Percentiles rank a stretch among this genome's conserved stretches.
phyloP scores from a whole-genome alignment of 2,329 filamentous ascomycete genomes.

The Alternaria burnsii region DNA sequence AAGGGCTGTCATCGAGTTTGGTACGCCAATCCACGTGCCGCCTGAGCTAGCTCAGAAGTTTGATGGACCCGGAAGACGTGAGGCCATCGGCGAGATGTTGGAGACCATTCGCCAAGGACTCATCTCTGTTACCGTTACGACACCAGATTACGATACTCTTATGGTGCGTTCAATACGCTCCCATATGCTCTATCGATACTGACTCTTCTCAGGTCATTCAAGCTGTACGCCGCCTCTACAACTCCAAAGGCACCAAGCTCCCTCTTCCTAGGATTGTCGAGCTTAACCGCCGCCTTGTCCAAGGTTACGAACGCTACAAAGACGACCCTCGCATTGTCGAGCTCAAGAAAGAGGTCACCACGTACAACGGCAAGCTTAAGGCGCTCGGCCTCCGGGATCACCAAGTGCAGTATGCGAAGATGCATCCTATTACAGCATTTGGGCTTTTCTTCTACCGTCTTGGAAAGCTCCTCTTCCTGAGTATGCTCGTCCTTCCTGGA shows the following conservation, averaged over 20 bases:
- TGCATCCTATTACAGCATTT: slow-evolving; percentile 79
- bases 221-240: slow-evolving; percentile 91
- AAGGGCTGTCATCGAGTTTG: slow-evolving; percentile 94
- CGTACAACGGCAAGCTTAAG: slow-evolving; percentile 87
- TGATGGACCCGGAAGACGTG: slow-evolving; percentile 73
- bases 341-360: slow-evolving; percentile 76
- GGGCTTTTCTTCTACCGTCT: slow-evolving; percentile 81
- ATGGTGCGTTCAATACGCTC: slow-evolving; percentile 65
- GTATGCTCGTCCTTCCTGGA: slow-evolving; percentile 84
- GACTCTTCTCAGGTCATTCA: slow-evolving; percentile 74
- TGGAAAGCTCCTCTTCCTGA: slow-evolving; percentile 77
- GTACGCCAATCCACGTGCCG: slow-evolving; percentile 85
- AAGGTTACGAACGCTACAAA: slow-evolving; percentile 92
- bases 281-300: slow-evolving; percentile 87
- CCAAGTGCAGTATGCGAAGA: slow-evolving; percentile 89
- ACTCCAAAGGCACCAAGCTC: slow-evolving; percentile 91
- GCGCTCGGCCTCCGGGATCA: slow-evolving; percentile 91
- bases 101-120: slow-evolving; percentile 87
- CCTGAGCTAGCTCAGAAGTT: slow-evolving; percentile 85
- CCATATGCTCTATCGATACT: slow-evolving; percentile 23
- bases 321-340: slow-evolving; percentile 83
- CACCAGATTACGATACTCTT: slow-evolving; percentile 93
- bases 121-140: slow-evolving; percentile 87
- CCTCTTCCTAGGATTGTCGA: slow-evolving; percentile 93
- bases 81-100: slow-evolving; percentile 84